phyloP scores from a whole-genome alignment of 352 stramenopile genomes.

The Pseudoperonospora humuli region DNA sequence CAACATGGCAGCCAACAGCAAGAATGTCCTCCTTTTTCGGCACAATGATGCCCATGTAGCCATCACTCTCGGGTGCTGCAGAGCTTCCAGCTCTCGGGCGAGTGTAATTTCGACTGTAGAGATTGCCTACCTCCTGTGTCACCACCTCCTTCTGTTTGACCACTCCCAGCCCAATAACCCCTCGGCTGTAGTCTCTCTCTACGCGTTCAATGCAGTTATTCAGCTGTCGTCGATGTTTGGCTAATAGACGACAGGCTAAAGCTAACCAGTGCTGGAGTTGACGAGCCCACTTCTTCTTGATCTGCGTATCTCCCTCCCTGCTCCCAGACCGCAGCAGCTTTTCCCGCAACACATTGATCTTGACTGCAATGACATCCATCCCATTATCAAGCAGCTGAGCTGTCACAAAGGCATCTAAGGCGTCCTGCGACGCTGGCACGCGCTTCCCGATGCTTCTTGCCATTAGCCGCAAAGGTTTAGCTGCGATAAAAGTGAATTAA shows the following conservation, averaged over 20 bases:
- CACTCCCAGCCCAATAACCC: constrained; percentile 21
- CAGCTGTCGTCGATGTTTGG: constrained; percentile 44
- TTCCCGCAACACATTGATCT: constrained; percentile 52
- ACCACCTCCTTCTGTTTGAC: constrained; percentile 17
- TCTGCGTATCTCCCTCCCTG: constrained; percentile 16
- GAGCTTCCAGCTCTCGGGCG: constrained; percentile 17
- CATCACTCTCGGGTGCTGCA: constrained; percentile 4
- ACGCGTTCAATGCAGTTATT: constrained; percentile 43
- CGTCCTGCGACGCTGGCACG: constrained; percentile 34
- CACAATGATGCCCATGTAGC: constrained; percentile 11
- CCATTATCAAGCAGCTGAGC: constrained; percentile 74
- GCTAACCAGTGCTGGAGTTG: constrained; percentile 62
- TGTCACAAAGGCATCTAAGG: constrained; percentile 59
- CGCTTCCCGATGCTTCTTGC: constrained; percentile 8
- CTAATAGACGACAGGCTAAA: constrained; percentile 46
- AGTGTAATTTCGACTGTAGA: constrained; percentile 27
- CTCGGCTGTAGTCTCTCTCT: constrained; percentile 41
- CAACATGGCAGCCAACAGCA: constrained; percentile 43
- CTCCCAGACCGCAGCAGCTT: constrained; percentile 35
- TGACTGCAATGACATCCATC: constrained; percentile 58
- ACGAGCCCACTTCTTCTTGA: constrained; percentile 37
- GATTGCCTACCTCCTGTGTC: constrained; percentile 18
- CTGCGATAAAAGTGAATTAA: no score
- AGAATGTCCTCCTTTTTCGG: constrained; percentile 36
- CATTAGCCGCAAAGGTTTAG: background rate